A percentile compares a stretch with the other conserved stretches of the same genome.
phyloP scores from a whole-genome alignment of 2,329 filamentous ascomycete genomes.

The Penicillium sp. region DNA sequence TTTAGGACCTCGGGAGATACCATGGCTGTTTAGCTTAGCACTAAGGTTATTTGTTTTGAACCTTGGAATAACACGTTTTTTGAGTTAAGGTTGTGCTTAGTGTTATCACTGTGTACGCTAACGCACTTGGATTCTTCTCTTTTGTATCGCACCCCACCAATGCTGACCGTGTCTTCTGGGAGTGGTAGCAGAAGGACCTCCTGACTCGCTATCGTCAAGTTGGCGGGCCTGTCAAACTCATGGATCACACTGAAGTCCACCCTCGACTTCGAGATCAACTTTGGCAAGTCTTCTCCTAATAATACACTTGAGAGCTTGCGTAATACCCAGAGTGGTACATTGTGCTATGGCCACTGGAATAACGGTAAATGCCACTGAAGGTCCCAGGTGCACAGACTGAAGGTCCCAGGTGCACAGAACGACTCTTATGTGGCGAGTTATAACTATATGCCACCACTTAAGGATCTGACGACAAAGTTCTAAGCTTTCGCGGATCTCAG shows the following conservation, averaged over 20 bases:
- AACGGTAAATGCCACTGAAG: not conserved
- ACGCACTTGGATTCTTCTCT: no score
- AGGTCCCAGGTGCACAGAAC: not conserved
- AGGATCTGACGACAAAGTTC: not conserved
- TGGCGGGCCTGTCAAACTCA: no score
- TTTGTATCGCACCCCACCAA: no score
- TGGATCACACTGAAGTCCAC: not conserved
- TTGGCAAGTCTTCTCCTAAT: slow-evolving; percentile 11
- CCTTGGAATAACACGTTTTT: not conserved
- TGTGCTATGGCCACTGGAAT: slow-evolving; percentile 9
- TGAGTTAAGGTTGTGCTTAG: not conserved
- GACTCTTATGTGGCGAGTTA: no score
- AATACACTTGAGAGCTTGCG: slow-evolving; percentile 10
- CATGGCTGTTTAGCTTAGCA: not conserved
- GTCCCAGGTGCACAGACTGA: not conserved
- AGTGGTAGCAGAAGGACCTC: no score
- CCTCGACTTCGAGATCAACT: slow-evolving; percentile 14
- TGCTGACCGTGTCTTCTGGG: no score
- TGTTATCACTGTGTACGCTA: no score
- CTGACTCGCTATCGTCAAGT: no score
- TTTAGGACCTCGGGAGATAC: not conserved
- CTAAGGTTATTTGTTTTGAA: not conserved
- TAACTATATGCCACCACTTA: not conserved
- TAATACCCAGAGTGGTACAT: slow-evolving; percentile 1
- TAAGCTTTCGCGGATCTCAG: not conserved